phyloP scores from a whole-genome alignment of 2,329 filamentous ascomycete genomes.

The Kalmusia sp. region DNA sequence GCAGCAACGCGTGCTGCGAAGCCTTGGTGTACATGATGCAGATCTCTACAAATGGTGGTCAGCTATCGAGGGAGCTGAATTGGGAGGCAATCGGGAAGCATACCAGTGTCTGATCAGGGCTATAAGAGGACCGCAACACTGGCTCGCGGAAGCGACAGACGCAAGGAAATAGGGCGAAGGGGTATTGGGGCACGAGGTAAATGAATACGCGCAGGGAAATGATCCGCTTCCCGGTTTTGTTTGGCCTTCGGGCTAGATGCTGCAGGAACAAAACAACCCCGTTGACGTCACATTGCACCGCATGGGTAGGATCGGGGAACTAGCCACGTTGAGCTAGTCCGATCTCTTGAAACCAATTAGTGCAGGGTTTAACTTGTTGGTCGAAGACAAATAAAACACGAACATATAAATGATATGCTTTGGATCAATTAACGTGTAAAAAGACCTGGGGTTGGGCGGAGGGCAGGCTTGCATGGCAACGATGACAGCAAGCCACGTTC shows the following conservation, averaged over 20 bases:
- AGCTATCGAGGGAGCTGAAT: not conserved
- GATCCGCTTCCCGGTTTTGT: conserved; percentile 4
- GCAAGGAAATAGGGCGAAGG: conserved; percentile 4
- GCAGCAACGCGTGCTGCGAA: conserved; percentile 28
- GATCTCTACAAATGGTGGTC: not conserved
- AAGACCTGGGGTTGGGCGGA: too few relatives aligned
- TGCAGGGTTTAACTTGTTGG: not conserved
- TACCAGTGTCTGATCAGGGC: conserved; percentile 3
- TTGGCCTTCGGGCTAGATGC: not conserved
- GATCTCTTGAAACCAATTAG: not conserved
- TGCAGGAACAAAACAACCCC: conserved; percentile 7
- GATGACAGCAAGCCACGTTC: too few relatives aligned
- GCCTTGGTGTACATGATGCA: conserved; percentile 23
- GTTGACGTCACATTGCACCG: conserved; percentile 5
- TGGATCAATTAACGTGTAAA: too few relatives aligned
- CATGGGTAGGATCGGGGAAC: not conserved
- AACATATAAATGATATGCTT: too few relatives aligned
- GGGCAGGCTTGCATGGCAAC: too few relatives aligned
- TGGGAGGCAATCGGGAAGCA: not conserved
- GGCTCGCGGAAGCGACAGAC: conserved; percentile 17
- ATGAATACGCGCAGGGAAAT: not conserved
- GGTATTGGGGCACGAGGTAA: not conserved
- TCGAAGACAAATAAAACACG: not conserved
- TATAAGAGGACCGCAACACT: not conserved
- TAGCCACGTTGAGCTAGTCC: not conserved